Base-by-base conservation (phyloP, 805 yeast genomes). In the Wickerhamiella qilinensis region DNA sequence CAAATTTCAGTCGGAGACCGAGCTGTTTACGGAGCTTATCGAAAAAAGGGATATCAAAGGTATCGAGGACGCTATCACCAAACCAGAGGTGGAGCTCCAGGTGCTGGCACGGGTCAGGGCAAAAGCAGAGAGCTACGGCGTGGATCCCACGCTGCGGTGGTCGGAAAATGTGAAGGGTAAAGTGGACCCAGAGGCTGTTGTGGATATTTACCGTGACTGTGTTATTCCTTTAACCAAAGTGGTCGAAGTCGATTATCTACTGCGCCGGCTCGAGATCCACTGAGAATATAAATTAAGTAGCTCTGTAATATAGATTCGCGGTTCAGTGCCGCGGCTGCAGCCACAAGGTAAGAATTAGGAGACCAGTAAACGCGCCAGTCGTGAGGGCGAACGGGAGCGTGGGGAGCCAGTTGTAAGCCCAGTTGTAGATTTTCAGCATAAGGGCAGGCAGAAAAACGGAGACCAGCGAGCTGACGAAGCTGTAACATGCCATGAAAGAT, bases 211-310 rank as follows among this genome's bases (percentile, higher is more conserved):
- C 64, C 75, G 78, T 57, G 85, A 84, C 34, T 78, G 75, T 62
- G 80, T 91, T 31, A 91, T 91, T 49, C 97, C 97, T 8, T 64
- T 91, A 55, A 91, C 98, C 6, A 91, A 88, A 59, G 79, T 80
- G 57, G 97, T 91, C 18, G 98, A 91, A 62, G 80, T 91, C 19
- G 95, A 88, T 43, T 91, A 91, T 53, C 64, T 91, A 39, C 60
- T 91, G 53, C 69, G 91, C 55, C 69, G 98, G 57, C 60, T 86
- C 38, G 93, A 81, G 21, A 9, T 6, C n/a, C n/a, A n/a, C n/a
- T n/a, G n/a, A n/a, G n/a, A n/a, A 6, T 16, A 7, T 18, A 5
- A 15, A 9, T 9, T 30, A 14, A 29, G 16, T 19, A 31, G 17
- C 8, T 31, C 5, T 31, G 7, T 8, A 12, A 8, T 22, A 11